phyloP scores from a whole-genome alignment of 2,329 filamentous ascomycete species.

The Acephala macrosclerotiorum region DNA sequence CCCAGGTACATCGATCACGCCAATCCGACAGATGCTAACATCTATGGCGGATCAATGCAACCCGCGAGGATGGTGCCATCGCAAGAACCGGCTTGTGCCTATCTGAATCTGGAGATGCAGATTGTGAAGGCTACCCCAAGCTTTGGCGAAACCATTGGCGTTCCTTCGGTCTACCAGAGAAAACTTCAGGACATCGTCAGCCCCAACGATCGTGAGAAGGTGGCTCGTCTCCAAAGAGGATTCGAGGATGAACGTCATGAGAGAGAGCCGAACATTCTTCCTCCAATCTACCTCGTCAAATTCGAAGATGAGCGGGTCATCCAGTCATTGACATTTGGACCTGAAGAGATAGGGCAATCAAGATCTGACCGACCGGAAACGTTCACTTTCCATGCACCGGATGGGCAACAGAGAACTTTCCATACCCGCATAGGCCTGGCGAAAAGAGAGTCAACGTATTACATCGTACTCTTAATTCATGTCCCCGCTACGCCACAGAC shows the following conservation, averaged over 20 bases:
- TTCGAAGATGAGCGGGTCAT: slow-evolving; percentile 62
- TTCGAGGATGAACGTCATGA: slow-evolving; percentile 63
- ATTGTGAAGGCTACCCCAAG: slow-evolving; percentile 62
- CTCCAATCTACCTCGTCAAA: slow-evolving; percentile 63
- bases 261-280: slow-evolving; percentile 66
- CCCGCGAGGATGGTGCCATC: slow-evolving; percentile 42
- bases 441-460: slow-evolving; percentile 68
- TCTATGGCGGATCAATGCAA: slow-evolving; percentile 49
- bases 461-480: slow-evolving; percentile 56
- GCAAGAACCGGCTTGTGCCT: slow-evolving; percentile 61
- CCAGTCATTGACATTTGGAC: slow-evolving; percentile 59
- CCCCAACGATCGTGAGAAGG: slow-evolving; percentile 59
- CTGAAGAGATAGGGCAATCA: slow-evolving; percentile 60
- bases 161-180: slow-evolving; percentile 54
- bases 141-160: slow-evolving; percentile 63
- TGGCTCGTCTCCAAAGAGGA: slow-evolving; percentile 56
- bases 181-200: slow-evolving; percentile 63
- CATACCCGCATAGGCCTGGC: slow-evolving; percentile 62
- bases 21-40: slow-evolving; percentile 55
- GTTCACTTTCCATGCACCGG: slow-evolving; percentile 59
- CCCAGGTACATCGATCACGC: slow-evolving; percentile 60
- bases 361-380: slow-evolving; percentile 61
- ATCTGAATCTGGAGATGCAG: slow-evolving; percentile 64
- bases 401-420: slow-evolving; percentile 59
- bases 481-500: slow-evolving; percentile 37